Base-by-base conservation (phyloP, 768 basidiomycete genomes). In the Naematelia encephala region DNA sequence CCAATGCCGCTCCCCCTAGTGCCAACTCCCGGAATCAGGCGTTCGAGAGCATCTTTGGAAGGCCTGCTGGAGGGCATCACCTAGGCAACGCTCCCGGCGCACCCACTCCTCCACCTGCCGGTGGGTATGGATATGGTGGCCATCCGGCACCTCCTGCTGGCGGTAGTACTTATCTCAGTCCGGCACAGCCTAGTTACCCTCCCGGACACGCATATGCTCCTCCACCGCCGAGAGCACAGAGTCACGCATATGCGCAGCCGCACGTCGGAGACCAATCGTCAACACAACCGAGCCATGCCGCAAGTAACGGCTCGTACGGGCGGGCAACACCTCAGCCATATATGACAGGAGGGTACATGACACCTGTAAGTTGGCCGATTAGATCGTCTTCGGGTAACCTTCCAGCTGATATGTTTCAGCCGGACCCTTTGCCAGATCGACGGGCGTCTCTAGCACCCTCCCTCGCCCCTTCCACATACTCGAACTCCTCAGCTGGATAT, bases 1-100 rank as follows among this genome's bases (percentile, higher is more conserved):
- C 42, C 26, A 47, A 48, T 27, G 56, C 23, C 27, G 57, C 54
- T 14, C 52, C 52, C 16, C 56, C 62, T 2, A 59, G 44, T 2
- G 63, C 71, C 19, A 68, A 60, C 46, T 52, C 59, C 14, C 53
- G 76, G 25, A 73, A 77, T 59, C 72, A 74, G 29, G 74, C 64
- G 1, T 77, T 77, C 54, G 73, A 75, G 48, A 74, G 66, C 58
- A 77, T 77, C 60, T 77, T 77, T 55, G 76, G 76, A 21, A 53
- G 74, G 46, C 70, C 74, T 23, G 70, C 76, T 5, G 74, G 62
- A 4, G 68, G 61, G 5, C 76, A 77, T 63, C 76, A 77, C 51
- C 26, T 71, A 10, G 62, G 62, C 1, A 27, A 56, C 13, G 16
- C 57, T 34, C 28, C 57, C 39, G 23, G 49, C 58, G 56, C 30